Percentiles rank a stretch among this genome's conserved stretches.
Conservation (phyloP, 23 red algal genomes). For the Cyanidioschyzon merolae region DNA sequence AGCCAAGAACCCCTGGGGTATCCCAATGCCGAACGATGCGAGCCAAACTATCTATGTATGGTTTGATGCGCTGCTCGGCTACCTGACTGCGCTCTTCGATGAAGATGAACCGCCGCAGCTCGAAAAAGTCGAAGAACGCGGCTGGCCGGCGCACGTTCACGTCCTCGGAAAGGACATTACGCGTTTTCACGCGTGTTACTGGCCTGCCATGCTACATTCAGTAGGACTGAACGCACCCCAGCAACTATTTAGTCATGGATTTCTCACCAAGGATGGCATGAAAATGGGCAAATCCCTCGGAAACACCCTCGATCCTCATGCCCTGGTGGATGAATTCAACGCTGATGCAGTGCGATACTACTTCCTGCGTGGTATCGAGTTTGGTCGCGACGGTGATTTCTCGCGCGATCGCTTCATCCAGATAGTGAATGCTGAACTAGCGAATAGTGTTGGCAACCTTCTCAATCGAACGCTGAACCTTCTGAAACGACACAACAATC, state of each 20-base stretch:
- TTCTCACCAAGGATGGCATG: constrained; percentile 98
- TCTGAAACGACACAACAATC: constrained; percentile 47
- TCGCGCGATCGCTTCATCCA: constrained; percentile 71
- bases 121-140: constrained; percentile 23
- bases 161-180: constrained; percentile 98
- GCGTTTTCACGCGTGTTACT: constrained; percentile 97
- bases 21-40: constrained; percentile 69
- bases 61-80: constrained; percentile 96
- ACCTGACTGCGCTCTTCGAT: constrained; percentile 51
- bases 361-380: constrained; percentile 76
- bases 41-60: constrained; percentile 91
- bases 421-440: constrained; percentile 86
- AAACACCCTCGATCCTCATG: constrained; percentile 62
- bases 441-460: constrained; percentile 78
- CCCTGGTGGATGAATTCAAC: constrained; percentile 65
- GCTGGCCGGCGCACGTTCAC: constrained; percentile 88
- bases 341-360: constrained; percentile 87
- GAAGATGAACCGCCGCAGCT: constrained; percentile 30
- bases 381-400: constrained; percentile 94
- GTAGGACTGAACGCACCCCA: constrained; percentile 63
- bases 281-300: constrained; percentile 98
- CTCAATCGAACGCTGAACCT: constrained; percentile 64
- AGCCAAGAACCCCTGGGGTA: constrained; percentile 92
- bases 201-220: constrained; percentile 97
- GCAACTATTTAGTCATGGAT: constrained; percentile 77